Evolutionary conservation across 2,329 filamentous ascomycete species (phyloP), one percentile per base, ranked within the genome.

Genomic region (Botrytis deweyae): DNA sequence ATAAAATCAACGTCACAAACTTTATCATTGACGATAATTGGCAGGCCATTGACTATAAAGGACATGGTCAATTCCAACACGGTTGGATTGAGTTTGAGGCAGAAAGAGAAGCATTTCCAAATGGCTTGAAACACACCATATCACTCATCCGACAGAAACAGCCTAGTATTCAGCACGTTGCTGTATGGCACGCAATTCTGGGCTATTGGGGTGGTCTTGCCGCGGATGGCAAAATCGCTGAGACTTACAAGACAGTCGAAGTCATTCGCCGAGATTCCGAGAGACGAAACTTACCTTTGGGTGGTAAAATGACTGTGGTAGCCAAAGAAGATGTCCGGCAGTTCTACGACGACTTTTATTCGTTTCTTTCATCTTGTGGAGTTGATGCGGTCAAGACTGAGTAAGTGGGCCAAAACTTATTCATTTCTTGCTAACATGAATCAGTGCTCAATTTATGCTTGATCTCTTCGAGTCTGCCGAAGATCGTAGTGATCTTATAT

Each of bases 11-110:
- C 61, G 87, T 98, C 64, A 91, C 90, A 0, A 97, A 91, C 79
- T 86, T 99, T 3, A 97, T 98, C 75, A 97, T 99, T 76, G 96
- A 99, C 78, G 96, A 99, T 80, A 97, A 97, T 78, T 99, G 96
- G 96, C 95, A 97, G 82, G 89, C 91, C 14, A 87, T 97, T 65
- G 89, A 88, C 76, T 83, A 86, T 44, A 78, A 80, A 38, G 86
- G 86, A 0, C 80, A 85, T 7, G 84, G 85, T 29, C 87, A 89
- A 76, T 89, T 87, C 75, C 86, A 88, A 68, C 83, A 88, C 73
- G 88, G 90, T 40, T 97, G 93, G 94, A 88, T 89, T 16, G 88
- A 91, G 12, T 98, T 99, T 76, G 95, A 98, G 80, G 96, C 95
- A 0, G 93, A 97, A 74, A 87, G 89, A 18, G 85, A 88, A 40